Percentiles rank a stretch among this genome's conserved stretches.
Evolutionary conservation across 2,329 filamentous ascomycete genomes (phyloP).

Genomic region (Pochonia chlamydosporia): DNA sequence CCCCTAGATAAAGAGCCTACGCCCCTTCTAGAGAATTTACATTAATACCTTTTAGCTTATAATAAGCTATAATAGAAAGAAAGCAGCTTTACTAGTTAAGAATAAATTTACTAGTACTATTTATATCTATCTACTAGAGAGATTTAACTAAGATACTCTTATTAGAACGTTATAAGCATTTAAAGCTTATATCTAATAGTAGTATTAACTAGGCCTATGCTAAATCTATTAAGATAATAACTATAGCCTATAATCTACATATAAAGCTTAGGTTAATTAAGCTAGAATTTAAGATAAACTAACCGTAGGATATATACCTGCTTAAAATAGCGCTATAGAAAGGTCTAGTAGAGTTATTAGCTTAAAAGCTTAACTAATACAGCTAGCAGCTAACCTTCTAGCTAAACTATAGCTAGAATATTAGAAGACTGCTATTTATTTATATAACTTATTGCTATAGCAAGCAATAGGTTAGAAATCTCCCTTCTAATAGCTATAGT

Average conservation of each 20-base stretch:
- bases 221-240: background rate
- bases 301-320: background rate
- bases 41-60: no score
- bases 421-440: background rate
- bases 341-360: no score
- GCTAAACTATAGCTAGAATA: background rate
- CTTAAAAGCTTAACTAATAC: no score
- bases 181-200: background rate
- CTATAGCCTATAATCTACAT: background rate
- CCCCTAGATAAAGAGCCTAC: no score
- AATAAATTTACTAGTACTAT: background rate
- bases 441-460: background rate
- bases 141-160: background rate
- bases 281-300: no score
- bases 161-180: background rate
- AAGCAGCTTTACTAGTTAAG: background rate
- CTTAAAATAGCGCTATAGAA: background rate
- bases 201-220: background rate
- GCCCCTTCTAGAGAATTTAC: no score
- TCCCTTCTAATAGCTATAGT: conserved; percentile 3
- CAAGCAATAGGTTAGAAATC: background rate
- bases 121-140: background rate
- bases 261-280: background rate
- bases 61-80: no score
- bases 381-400: background rate